Conservation (phyloP, 2,329 filamentous ascomycete species). For the Nigrospora sphaerica region DNA sequence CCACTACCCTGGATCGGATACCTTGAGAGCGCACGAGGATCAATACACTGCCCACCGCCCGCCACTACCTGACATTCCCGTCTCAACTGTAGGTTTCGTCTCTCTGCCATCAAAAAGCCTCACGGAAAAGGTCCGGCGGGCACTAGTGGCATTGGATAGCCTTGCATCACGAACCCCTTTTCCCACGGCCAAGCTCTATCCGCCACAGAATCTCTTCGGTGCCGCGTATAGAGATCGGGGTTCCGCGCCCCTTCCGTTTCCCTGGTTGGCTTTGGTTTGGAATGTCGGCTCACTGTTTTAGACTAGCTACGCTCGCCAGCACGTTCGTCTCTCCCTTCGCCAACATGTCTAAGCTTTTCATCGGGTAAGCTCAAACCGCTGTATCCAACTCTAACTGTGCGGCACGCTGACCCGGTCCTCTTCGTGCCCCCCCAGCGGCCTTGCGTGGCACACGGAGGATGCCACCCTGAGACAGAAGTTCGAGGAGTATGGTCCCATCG, state of each 20-base stretch:
- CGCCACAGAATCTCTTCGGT: no score
- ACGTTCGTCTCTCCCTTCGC: not conserved
- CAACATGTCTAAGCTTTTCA: slow-evolving; percentile 87
- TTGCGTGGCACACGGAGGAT: slow-evolving; percentile 98
- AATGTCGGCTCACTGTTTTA: not conserved
- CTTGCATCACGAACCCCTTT: not conserved
- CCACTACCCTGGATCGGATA: no score
- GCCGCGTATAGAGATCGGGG: no score
- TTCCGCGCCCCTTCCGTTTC: no score
- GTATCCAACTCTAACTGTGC: slow-evolving; percentile 8
- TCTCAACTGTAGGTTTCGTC: no score
- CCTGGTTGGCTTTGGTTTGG: not conserved
- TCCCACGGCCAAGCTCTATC: not conserved
- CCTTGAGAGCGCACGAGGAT: no score
- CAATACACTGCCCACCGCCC: no score
- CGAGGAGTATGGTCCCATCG: slow-evolving; percentile 80
- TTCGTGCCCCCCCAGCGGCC: slow-evolving; percentile 55
- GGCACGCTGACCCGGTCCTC: slow-evolving; percentile 3
- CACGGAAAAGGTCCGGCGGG: no score
- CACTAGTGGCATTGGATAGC: not conserved
- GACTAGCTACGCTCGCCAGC: not conserved
- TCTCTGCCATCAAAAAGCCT: no score
- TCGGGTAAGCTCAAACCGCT: slow-evolving; percentile 59
- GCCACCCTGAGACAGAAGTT: slow-evolving; percentile 81
- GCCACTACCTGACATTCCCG: no score